A percentile compares a stretch with the other conserved stretches of the same genome.
Evolutionary conservation across 2,329 filamentous ascomycete species (phyloP).

Genomic region (Aspergillus awamori): DNA sequence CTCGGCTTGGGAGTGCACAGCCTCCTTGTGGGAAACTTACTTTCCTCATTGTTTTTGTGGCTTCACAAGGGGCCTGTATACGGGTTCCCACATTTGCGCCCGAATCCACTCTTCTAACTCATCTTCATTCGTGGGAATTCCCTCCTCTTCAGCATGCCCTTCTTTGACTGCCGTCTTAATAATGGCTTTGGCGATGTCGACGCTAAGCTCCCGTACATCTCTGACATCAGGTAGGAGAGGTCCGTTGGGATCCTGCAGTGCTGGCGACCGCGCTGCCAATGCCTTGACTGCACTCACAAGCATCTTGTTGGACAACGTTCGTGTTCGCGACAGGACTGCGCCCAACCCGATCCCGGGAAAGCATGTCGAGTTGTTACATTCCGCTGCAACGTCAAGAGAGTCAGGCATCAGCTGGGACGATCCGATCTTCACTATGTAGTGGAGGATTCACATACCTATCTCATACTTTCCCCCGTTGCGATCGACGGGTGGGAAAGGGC

Average conservation of each 20-base stretch:
- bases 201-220: conserved; percentile 73
- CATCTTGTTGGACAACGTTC: conserved; percentile 73
- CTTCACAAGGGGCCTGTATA: conserved; percentile 28
- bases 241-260: conserved; percentile 63
- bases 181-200: conserved; percentile 74
- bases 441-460: conserved; percentile 47
- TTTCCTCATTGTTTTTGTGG: background rate
- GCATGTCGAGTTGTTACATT: conserved; percentile 86
- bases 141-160: conserved; percentile 64
- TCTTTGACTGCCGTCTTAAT: conserved; percentile 73
- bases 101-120: conserved; percentile 46
- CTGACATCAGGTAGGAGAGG: conserved; percentile 77
- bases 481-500: conserved; percentile 75
- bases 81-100: conserved; percentile 48
- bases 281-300: conserved; percentile 77
- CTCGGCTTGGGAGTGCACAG: background rate
- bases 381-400: conserved; percentile 52
- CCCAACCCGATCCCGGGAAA: conserved; percentile 88
- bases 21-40: background rate
- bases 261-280: conserved; percentile 71
- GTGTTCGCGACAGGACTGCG: conserved; percentile 69
- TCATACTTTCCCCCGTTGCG: conserved; percentile 58
- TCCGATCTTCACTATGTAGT: background rate
- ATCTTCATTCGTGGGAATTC: conserved; percentile 59
- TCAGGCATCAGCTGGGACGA: background rate